Percentiles rank a stretch among this genome's conserved stretches.
These are phyloP conservation scores for Diaporthe eres DNA, from an alignment of 2,329 filamentous ascomycete genomes.

Conservation along the genomic window DNA sequence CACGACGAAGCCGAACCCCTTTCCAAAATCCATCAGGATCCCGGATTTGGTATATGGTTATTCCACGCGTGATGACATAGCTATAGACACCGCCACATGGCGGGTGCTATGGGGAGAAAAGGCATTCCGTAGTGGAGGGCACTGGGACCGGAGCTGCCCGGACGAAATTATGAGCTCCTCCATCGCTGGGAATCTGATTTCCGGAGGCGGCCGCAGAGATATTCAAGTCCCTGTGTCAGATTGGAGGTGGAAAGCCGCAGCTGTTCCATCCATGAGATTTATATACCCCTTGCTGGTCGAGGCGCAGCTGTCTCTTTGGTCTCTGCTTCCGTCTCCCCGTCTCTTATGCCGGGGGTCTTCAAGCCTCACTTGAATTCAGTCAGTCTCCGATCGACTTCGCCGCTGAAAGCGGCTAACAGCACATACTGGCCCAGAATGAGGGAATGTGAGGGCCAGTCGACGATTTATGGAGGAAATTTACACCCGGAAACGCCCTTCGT, in stretches of 20 bases:
- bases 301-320: neutral
- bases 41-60: neutral
- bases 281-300: neutral
- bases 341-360: neutral
- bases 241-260: neutral
- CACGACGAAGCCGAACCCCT: neutral
- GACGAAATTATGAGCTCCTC: neutral
- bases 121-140: neutral
- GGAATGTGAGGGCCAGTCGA: neutral
- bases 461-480: neutral
- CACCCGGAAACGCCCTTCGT: neutral
- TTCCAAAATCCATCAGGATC: neutral
- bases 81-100: neutral
- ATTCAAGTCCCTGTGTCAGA: neutral
- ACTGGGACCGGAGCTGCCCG: constrained; percentile 21
- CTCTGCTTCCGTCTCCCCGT: neutral
- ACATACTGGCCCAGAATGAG: neutral
- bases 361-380: neutral
- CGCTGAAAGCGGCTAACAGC: neutral
- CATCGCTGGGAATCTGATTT: neutral
- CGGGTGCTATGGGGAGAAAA: neutral
- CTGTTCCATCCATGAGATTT: neutral
- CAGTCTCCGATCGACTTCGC: neutral
- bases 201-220: constrained; percentile 22
- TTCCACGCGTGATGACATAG: neutral